Base-by-base conservation (phyloP, 208 protist genomes). In the Crithidia mellificae region DNA sequence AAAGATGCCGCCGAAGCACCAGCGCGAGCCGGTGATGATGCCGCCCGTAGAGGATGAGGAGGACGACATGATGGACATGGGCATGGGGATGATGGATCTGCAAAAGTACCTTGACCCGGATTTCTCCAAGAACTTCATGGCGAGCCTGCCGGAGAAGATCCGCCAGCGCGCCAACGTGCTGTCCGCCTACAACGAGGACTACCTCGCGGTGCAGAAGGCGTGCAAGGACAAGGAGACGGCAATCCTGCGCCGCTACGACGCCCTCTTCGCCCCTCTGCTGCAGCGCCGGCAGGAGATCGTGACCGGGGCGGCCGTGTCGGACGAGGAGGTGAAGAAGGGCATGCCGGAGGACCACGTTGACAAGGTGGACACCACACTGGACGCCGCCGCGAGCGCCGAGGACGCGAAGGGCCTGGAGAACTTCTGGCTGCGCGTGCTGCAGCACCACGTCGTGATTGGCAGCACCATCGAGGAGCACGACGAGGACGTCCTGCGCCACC, bases 91-190 rank as follows among this genome's bases (percentile, higher is more conserved):
- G 54, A 15, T 53, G 53, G 66, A 72, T 65, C 78, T 85, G 51
- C 50, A 83, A 39, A 85, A 87, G 63, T 93, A 83, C 77, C 74
- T 91, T 54, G 85, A 94, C 67, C 69, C 77, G 2, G 82, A 94
- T 58, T 94, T 83, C 77, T 90, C 85, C 29, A 74, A 72, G 54
- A 80, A 93, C 54, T 96, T 96, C 66, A 84, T 94, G 83, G 74
- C 50, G 12, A 86, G 76, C 55, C 80, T 96, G 67, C 91, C 91
- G 15, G 74, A 88, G 72, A 88, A 91, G 68, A 89, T 96, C 43
- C 84, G 80, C 19, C 74, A 92, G 65, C 88, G 91, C 29, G 83
- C 80, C 12, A 66, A 90, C 50, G 84, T 96, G 62, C 78, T 96
- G 29, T 39, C 86, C 22, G 44, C 70, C 36, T 89, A 92, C 74